Evolutionary conservation across 805 yeast species (phyloP).

Genomic region (Saccharomycopsis sp.): DNA sequence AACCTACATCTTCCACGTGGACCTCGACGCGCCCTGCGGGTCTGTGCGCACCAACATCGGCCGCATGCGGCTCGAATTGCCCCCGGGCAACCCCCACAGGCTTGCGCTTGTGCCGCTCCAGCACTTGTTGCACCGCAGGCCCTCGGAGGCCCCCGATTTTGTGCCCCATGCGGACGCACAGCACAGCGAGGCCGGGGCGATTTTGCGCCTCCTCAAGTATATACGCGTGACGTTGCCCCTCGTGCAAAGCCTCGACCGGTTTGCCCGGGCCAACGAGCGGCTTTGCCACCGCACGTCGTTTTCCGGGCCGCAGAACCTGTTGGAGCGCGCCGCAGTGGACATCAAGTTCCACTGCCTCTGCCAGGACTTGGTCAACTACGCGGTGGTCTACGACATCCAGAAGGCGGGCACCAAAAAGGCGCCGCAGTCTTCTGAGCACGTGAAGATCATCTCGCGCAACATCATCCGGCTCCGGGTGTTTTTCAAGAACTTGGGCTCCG

Average conservation of each 20-base stretch:
- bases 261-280: background rate
- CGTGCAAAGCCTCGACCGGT: constrained; percentile 5
- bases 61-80: background rate
- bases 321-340: constrained; percentile 1
- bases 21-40: background rate
- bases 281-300: background rate
- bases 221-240: constrained; percentile 11
- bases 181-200: background rate
- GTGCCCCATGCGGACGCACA: too few relatives aligned
- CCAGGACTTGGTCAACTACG: constrained; percentile 7
- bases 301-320: background rate
- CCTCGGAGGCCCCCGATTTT: background rate
- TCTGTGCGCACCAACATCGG: background rate
- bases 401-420: constrained; percentile 6
- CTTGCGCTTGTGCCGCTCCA: background rate
- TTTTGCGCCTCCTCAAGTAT: constrained; percentile 3
- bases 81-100: constrained; percentile 1
- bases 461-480: constrained; percentile 3
- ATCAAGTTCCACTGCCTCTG: constrained; percentile 14
- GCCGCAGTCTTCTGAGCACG: constrained; percentile 6
- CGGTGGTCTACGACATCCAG: constrained; percentile 14
- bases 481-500: constrained; percentile 1
- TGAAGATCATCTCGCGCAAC: constrained; percentile 6
- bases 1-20: constrained; percentile 7
- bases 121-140: background rate